Percentiles rank a stretch among this genome's conserved stretches.
phyloP scores from a whole-genome alignment of 805 yeast genomes.

The Candida coleopterorum region DNA sequence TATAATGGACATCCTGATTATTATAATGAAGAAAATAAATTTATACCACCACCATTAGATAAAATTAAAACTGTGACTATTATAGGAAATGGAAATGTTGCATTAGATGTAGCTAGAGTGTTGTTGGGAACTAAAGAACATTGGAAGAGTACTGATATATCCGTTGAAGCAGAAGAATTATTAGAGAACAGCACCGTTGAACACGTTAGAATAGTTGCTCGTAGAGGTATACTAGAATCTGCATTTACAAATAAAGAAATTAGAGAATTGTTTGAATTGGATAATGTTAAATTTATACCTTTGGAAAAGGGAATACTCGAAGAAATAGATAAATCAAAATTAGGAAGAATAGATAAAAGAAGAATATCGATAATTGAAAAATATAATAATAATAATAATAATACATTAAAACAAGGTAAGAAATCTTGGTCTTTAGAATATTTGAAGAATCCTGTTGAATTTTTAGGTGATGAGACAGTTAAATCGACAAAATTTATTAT shows the following conservation, averaged over 20 bases:
- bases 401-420: neutral
- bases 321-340: conserved; percentile 20
- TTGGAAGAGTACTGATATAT: conserved; percentile 72
- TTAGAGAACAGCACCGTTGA: conserved; percentile 52
- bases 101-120: conserved; percentile 83
- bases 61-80: conserved; percentile 64
- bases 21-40: conserved; percentile 28
- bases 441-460: conserved; percentile 57
- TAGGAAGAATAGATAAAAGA: conserved; percentile 57
- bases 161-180: conserved; percentile 51
- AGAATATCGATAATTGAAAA: conserved; percentile 59
- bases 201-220: conserved; percentile 68
- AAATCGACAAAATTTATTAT: conserved; percentile 45
- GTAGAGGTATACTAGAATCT: conserved; percentile 80
- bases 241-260: conserved; percentile 92
- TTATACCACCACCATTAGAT: conserved; percentile 51
- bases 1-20: conserved; percentile 82
- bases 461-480: conserved; percentile 40
- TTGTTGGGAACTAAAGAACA: conserved; percentile 55
- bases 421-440: conserved; percentile 64
- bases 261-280: conserved; percentile 71
- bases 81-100: conserved; percentile 97
- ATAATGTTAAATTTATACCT: conserved; percentile 34
- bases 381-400: conserved; percentile 41
- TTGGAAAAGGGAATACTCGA: conserved; percentile 27